Base-by-base conservation (phyloP, 1,139 yeast species). In the Entelexis paramagnoliae region DNA sequence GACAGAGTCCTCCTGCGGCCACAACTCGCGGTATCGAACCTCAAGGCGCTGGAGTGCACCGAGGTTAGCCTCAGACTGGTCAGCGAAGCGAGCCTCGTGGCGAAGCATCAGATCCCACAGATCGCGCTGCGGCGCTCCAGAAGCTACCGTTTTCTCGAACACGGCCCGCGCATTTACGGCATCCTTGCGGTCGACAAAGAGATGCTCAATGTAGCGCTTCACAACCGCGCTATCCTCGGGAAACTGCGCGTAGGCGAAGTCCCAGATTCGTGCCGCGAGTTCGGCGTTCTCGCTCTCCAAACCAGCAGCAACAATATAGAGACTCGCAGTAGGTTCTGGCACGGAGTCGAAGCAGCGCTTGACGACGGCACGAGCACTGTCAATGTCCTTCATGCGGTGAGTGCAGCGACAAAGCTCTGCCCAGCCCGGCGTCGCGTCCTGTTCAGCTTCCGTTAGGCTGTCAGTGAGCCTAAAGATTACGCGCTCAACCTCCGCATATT, bases 91-190 rank as follows among this genome's bases (percentile, higher is more conserved):
- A 39, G 76, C 66, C 63, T 74, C 79, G 43, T 76, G 66, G 54
- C 71, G 72, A 57, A 72, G 77, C 40, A 81, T 54, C 65, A 14
- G 68, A 66, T 52, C 71, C 68, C 46, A 76, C 66, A 51, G 58
- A 66, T 43, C 44, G 65, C 49, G 46, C 9, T 16, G 28, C 16
- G 35, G 29, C 13, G 32, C 28, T 22, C 30, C 29, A 22, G 26
- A 4, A 20, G 74, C 72, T 3, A 78, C 67, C 0, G 81, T 74
- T 14, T 79, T 72, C 66, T 91, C 97, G 64, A 91, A 83, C 43
- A 87, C 73, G 13, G 88, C 87, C 59, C 91, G 80, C 17, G 89
- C 85, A 62, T 83, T 85, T 33, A 86, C 83, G 53, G 81, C 83
- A 65, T 88, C 95, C 64, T 83, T 83, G 38, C 77, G 75, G 26